A percentile compares a stretch with the other conserved stretches of the same genome.
Evolutionary conservation across 352 stramenopile species (phyloP).

Genomic region (Pythium plurisporium): DNA sequence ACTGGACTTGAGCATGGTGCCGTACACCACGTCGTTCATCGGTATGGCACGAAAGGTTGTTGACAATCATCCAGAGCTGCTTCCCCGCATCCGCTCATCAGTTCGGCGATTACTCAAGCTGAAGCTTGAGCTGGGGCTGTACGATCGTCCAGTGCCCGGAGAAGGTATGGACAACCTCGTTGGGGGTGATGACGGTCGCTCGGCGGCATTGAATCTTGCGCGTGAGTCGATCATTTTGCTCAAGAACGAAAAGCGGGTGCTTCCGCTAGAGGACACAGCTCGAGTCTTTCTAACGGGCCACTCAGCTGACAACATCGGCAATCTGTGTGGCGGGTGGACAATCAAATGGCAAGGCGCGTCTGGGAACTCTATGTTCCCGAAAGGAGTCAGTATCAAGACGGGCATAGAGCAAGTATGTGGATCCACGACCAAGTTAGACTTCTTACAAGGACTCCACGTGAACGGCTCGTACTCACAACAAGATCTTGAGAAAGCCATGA

Average conservation of each 20-base stretch:
- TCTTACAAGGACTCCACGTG: slow-evolving; percentile 50
- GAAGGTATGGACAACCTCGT: slow-evolving; percentile 27
- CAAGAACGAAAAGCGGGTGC: slow-evolving; percentile 68
- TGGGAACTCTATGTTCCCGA: slow-evolving; percentile 52
- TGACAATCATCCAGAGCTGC: slow-evolving; percentile 19
- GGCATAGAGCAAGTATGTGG: slow-evolving; percentile 36
- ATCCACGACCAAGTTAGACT: slow-evolving; percentile 20
- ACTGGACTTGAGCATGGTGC: slow-evolving; percentile 85
- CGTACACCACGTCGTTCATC: slow-evolving; percentile 30
- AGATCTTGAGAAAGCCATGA: slow-evolving; percentile 52
- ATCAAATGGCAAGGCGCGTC: slow-evolving; percentile 82
- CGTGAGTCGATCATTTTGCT: slow-evolving; percentile 62
- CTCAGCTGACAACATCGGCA: slow-evolving; percentile 59
- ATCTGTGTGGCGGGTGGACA: slow-evolving; percentile 79
- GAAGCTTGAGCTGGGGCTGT: slow-evolving; percentile 27
- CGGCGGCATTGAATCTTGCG: slow-evolving; percentile 20
- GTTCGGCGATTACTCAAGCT: slow-evolving; percentile 21
- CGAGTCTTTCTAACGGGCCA: slow-evolving; percentile 71
- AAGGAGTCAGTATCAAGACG: slow-evolving; percentile 55
- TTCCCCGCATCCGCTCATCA: slow-evolving; percentile 13
- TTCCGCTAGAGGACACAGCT: slow-evolving; percentile 37
- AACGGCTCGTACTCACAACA: slow-evolving; percentile 46
- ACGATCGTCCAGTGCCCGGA: slow-evolving; percentile 21
- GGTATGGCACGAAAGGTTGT: slow-evolving; percentile 19
- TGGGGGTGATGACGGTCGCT: slow-evolving; percentile 12